Base-by-base conservation (phyloP, 257 asterid species). In the Lycium barbarum region DNA sequence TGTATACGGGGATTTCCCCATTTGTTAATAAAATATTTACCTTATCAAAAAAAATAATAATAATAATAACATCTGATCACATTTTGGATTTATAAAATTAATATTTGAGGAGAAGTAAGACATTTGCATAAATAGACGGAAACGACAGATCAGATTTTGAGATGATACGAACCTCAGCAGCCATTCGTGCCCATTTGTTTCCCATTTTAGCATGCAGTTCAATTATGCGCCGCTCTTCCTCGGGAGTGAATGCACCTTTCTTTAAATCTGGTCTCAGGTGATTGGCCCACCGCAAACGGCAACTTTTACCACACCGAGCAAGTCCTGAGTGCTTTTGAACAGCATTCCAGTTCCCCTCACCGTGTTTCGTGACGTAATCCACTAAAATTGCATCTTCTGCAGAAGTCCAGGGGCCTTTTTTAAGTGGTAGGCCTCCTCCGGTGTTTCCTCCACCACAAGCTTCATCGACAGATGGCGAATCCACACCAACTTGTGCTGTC, bases 331-430 rank as follows among this genome's bases (percentile, higher is more conserved):
- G 86, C 80, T 85, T 92, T 80, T 91, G 94, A 80, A 92, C 91
- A 4, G 93, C 92, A 86, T 90, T 92, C 95, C 94, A 92, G 84
- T 91, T 92, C 45, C 95, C 95, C 66, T 90, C 95, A n/a, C 95
- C 95, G 9, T 92, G 87, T 84, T 84, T 90, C 62, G 86, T 86
- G 49, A 92, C 95, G 87, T 92, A 91, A 33, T 87, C 92, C 57
- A 86, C 84, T 84, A 92, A 90, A 86, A 92, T 89, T 35, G 92
- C 90, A 68, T 92, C 95, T 86, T 92, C 95, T 9, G 88, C 89
- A 80, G 91, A 59, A 47, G 95, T 90, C 95, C 95, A 92, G 4
- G 93, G 94, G 71, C 95, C 95, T 76, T 91, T 92, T 84, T 92
- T 92, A 26, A 92, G 89, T 47, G 86, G 86, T 72, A 87, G 87